These are phyloP conservation scores for Fusarium cicatricum DNA, from an alignment of 2,329 filamentous ascomycete genomes.

Conservation along the genomic window DNA sequence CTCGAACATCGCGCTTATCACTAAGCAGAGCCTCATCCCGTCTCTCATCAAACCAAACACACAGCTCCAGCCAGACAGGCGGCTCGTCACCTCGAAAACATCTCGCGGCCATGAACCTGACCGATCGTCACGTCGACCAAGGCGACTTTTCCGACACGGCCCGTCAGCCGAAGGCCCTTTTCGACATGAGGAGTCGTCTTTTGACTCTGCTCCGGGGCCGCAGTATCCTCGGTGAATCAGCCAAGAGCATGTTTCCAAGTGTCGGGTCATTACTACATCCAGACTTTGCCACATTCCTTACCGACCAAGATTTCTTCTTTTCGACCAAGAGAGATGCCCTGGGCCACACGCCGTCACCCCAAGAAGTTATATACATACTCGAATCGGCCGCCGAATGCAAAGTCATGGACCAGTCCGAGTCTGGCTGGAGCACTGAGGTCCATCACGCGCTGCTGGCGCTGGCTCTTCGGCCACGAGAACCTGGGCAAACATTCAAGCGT, in stretches of 20 bases:
- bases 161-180: not conserved
- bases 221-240: not conserved
- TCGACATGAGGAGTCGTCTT: not conserved
- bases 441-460: not conserved
- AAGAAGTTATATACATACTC: not conserved
- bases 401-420: not conserved
- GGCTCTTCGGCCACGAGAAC: not conserved
- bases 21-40: not conserved
- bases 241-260: not conserved
- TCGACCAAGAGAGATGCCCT: not conserved
- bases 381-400: not conserved
- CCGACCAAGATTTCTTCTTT: not conserved
- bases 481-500: not conserved
- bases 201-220: not conserved
- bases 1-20: not conserved
- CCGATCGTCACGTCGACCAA: not conserved
- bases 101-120: not conserved
- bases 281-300: not conserved
- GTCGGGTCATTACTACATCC: not conserved
- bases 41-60: not conserved
- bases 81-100: constrained; percentile 1
- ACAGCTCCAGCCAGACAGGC: not conserved
- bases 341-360: not conserved
- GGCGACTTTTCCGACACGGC: not conserved
- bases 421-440: not conserved